These are phyloP conservation scores for Antitrichia curtipendula DNA, from an alignment of 225 moss, liverwort and hornwort species.

Conservation along the genomic window DNA sequence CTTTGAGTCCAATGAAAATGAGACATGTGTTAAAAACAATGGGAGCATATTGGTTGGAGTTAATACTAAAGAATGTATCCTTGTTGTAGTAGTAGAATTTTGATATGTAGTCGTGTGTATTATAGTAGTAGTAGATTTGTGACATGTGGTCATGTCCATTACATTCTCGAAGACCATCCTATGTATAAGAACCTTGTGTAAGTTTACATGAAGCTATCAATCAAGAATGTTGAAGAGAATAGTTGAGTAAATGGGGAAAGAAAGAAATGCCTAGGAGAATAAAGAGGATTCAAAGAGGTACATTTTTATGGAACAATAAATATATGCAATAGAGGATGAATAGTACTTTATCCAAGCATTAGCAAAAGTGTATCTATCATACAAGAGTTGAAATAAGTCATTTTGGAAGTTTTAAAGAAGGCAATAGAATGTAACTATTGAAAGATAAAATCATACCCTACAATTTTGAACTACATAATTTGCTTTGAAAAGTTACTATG, in stretches of 20 bases:
- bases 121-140: background rate
- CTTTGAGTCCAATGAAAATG: background rate
- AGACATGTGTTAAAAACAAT: background rate
- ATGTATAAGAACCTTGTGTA: background rate
- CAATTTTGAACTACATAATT: background rate
- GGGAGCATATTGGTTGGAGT: background rate
- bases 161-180: background rate
- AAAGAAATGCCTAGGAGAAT: background rate
- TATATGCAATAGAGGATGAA: background rate
- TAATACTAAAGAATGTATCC: too few species aligned
- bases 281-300: too few species aligned
- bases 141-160: background rate
- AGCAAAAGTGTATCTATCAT: background rate
- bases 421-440: background rate
- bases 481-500: background rate
- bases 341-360: background rate
- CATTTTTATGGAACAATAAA: background rate
- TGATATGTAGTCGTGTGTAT: background rate
- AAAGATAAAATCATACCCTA: background rate
- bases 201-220: background rate
- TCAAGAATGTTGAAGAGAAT: background rate
- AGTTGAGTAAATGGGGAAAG: background rate
- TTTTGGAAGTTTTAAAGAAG: background rate
- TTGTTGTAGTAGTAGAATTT: background rate
- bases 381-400: background rate